Evolutionary conservation across 768 basidiomycete genomes (phyloP).

Genomic region (Lyophyllum decastes): DNA sequence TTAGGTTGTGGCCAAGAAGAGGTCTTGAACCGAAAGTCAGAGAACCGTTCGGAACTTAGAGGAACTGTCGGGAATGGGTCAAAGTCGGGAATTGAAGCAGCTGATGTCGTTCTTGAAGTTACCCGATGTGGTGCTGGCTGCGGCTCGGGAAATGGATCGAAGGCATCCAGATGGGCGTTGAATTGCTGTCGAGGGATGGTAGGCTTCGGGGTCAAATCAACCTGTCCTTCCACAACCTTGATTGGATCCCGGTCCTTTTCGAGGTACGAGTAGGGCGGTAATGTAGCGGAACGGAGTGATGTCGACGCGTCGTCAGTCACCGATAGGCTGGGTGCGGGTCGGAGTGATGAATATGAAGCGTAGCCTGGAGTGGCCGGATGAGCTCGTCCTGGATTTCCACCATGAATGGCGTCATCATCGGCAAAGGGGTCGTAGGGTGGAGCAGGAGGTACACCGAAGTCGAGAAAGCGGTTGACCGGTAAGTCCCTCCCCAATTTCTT

Average conservation of each 20-base stretch:
- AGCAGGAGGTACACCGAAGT: conserved; percentile 4
- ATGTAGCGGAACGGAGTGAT: not conserved
- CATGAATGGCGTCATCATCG: not conserved
- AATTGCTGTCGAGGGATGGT: not conserved
- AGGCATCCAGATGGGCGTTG: not conserved
- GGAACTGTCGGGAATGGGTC: not conserved
- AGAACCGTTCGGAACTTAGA: not conserved
- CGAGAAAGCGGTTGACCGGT: conserved; percentile 6
- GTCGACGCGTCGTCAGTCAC: not conserved
- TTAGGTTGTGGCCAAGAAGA: not conserved
- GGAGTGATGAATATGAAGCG: not conserved
- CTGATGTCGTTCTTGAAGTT: not conserved
- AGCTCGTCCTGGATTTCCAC: not conserved
- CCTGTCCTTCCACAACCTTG: not conserved
- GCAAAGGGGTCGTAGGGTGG: conserved; percentile 9
- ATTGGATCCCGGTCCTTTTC: not conserved
- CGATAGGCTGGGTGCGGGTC: not conserved
- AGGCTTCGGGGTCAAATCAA: not conserved
- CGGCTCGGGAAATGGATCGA: conserved; percentile 1
- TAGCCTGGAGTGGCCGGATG: not conserved
- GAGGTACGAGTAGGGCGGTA: not conserved
- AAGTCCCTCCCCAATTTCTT: not conserved
- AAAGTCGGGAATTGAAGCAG: not conserved
- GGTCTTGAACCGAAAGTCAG: not conserved
- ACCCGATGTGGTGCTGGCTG: not conserved